Evolutionary conservation across 1,284 basidiomycete species (phyloP), one percentile per base, ranked within the genome.

Genomic region (Neonothopanus nambi): DNA sequence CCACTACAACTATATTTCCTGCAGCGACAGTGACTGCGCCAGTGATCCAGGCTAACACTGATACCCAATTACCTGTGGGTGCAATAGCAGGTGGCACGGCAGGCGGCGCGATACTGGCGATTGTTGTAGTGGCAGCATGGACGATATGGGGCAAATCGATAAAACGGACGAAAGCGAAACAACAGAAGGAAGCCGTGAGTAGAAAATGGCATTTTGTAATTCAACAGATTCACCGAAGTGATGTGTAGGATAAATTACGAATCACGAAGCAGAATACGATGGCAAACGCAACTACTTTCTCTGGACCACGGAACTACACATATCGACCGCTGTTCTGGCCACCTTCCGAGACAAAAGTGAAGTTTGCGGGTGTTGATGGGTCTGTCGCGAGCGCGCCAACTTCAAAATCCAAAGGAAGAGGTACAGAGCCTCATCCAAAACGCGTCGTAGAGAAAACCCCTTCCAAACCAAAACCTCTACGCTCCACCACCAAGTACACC

Each of bases 81-180:
- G 76, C 79, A 5, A 79, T 84, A 57, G 77, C 70, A 5, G 81
- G 81, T 8, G 82, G 81, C 3, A 67, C 73, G 1, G 68, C 63
- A 2, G 81, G 69, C 2, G 82, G 82, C 17, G 70, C 74, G 21
- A 50, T 74, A 8, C 66, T 84, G 15, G 80, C 79, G 6, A 54
- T 81, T 8, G 58, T 70, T 4, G 67, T 70, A 5, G 74, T 77
- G 6, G 55, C 76, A 36, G 67, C 66, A 18, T 85, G 80, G 79
- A 66, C 72, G 26, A 74, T 70, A 57, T 83, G 82, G 81, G 75
- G 78, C 15, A 69, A 65, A 59, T 66, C 65, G 28, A 74, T 78
- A 54, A 73, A 76, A 57, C 69, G 69, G 28, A 63, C 65, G 37
- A 66, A 72, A 50, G 63, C 61, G 36, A 70, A 71, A 58, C 59